Percentiles rank a stretch among this genome's conserved stretches.
These are phyloP conservation scores for Penicillium silybi DNA, from an alignment of 495 filamentous ascomycete species.

Conservation along the genomic window DNA sequence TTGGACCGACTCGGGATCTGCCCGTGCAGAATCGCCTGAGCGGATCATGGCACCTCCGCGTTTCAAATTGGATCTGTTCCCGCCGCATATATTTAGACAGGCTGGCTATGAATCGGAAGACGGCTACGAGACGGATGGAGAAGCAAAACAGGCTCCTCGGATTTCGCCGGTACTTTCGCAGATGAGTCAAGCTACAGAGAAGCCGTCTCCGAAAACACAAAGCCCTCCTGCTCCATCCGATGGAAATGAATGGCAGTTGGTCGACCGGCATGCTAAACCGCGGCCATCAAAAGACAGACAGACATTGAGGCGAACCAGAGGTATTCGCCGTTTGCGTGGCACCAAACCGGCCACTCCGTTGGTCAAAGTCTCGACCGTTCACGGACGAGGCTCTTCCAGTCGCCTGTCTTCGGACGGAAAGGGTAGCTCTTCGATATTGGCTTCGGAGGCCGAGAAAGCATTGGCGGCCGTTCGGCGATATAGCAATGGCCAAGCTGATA, in stretches of 20 bases:
- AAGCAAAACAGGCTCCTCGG: constrained; percentile 18
- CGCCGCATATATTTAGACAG: constrained; percentile 37
- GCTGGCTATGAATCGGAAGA: constrained; percentile 30
- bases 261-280: constrained; percentile 25
- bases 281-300: constrained; percentile 12
- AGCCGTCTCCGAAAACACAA: constrained; percentile 21
- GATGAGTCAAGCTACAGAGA: constrained; percentile 30
- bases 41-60: constrained; percentile 22
- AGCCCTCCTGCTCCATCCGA: constrained; percentile 24
- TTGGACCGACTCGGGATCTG: constrained; percentile 25
- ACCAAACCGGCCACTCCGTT: constrained; percentile 32
- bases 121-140: constrained; percentile 45
- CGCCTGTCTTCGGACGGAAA: constrained; percentile 14
- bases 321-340: constrained; percentile 29
- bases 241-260: constrained; percentile 38
- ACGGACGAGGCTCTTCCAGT: constrained; percentile 36
- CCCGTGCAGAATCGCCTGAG: constrained; percentile 34
- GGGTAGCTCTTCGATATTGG: constrained; percentile 21
- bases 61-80: constrained; percentile 32
- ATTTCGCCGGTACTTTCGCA: constrained; percentile 35
- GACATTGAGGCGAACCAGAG: constrained; percentile 13
- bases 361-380: constrained; percentile 26
- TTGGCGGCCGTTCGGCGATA: constrained; percentile 38
- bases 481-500: constrained; percentile 19
- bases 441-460: constrained; percentile 34